These are phyloP conservation scores for Aspergillus sp. DNA, from an alignment of 2,329 filamentous ascomycete species.

Conservation along the genomic window DNA sequence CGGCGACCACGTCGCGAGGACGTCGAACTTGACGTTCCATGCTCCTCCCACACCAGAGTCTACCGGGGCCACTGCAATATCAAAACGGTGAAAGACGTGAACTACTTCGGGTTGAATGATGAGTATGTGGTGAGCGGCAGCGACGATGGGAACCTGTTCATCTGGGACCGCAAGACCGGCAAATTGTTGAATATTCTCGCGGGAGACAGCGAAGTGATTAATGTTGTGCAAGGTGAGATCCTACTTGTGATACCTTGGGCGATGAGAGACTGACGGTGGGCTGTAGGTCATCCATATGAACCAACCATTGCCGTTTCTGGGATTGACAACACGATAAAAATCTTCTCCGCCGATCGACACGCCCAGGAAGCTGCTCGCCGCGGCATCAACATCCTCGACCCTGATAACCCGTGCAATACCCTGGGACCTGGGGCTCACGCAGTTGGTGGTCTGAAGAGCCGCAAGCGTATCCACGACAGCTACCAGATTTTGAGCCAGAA, in stretches of 20 bases:
- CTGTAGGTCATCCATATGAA: slow-evolving; percentile 62
- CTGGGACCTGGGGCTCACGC: slow-evolving; percentile 24
- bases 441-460: slow-evolving; percentile 51
- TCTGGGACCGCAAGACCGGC: slow-evolving; percentile 64
- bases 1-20: slow-evolving; percentile 47
- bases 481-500: slow-evolving; percentile 63
- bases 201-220: slow-evolving; percentile 67
- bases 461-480: slow-evolving; percentile 58
- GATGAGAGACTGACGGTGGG: slow-evolving; percentile 11
- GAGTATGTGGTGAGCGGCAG: slow-evolving; percentile 67
- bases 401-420: slow-evolving; percentile 38
- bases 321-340: slow-evolving; percentile 67
- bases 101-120: slow-evolving; percentile 65
- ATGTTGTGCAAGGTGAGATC: slow-evolving; percentile 59
- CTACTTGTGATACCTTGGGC: background rate
- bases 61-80: slow-evolving; percentile 67
- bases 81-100: slow-evolving; percentile 67
- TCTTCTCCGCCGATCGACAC: slow-evolving; percentile 61
- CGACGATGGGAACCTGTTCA: slow-evolving; percentile 65
- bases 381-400: slow-evolving; percentile 57
- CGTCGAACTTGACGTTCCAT: slow-evolving; percentile 55
- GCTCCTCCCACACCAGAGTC: slow-evolving; percentile 53
- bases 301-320: slow-evolving; percentile 64
- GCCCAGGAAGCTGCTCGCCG: slow-evolving; percentile 56
- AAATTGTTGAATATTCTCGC: slow-evolving; percentile 63